A percentile compares a stretch with the other conserved stretches of the same genome.
These are phyloP conservation scores for Areca catechu DNA, from an alignment of 176 grass and related monocot genomes.

Conservation along the genomic window DNA sequence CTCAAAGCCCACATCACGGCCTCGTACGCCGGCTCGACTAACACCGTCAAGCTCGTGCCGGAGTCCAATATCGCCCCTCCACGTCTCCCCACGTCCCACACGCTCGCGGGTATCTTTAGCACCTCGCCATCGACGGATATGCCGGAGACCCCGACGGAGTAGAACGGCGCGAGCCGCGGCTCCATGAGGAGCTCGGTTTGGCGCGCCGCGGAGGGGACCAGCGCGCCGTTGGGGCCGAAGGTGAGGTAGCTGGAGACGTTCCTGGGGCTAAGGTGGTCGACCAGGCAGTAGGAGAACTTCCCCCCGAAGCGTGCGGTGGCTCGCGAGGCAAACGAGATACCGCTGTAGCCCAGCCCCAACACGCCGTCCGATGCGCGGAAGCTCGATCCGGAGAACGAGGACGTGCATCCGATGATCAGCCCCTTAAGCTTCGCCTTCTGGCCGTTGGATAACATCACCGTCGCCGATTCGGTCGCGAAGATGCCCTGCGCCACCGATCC, in stretches of 20 bases:
- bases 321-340: constrained; percentile 36
- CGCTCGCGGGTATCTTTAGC: constrained; percentile 36
- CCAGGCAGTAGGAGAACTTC: constrained; percentile 91
- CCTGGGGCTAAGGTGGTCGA: constrained; percentile 37
- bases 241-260: constrained; percentile 60
- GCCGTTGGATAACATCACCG: constrained; percentile 41
- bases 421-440: constrained; percentile 48
- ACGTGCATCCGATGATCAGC: constrained; percentile 61
- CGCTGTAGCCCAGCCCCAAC: constrained; percentile 49
- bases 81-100: constrained; percentile 33
- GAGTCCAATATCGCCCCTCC: constrained; percentile 68
- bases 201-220: constrained; percentile 6
- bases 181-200: constrained; percentile 31
- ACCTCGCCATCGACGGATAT: constrained; percentile 33
- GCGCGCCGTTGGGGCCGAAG: constrained; percentile 38
- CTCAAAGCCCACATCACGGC: constrained; percentile 29
- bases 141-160: constrained; percentile 30
- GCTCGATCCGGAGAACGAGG: constrained; percentile 26
- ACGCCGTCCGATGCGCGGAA: constrained; percentile 61
- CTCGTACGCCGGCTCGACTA: constrained; percentile 38
- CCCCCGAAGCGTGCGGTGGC: constrained; percentile 38
- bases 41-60: constrained; percentile 46
- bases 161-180: constrained; percentile 9
- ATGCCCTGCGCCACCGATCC: constrained; percentile 43
- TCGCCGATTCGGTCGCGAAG: constrained; percentile 63